A percentile compares a stretch with the other conserved stretches of the same genome.
Evolutionary conservation across 441 rosid genomes (phyloP).

Genomic region (Arabidopsis lyrata): DNA sequence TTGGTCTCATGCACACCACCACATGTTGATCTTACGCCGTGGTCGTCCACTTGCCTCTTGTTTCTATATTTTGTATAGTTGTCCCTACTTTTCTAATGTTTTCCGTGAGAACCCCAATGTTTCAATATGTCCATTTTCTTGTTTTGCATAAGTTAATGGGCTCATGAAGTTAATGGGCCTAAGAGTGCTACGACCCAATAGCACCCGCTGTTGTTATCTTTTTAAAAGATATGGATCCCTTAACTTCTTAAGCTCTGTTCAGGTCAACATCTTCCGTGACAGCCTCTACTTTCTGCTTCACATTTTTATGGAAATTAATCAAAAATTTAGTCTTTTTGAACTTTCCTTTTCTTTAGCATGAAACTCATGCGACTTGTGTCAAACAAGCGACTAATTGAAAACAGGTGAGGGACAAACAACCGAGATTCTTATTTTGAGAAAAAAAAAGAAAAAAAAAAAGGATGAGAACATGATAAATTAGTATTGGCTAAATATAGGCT

Average conservation of each 20-base stretch:
- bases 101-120: constrained; percentile 11
- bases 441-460: background rate
- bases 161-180: constrained; percentile 35
- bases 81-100: constrained; percentile 15
- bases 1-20: constrained; percentile 34
- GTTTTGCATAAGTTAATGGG: constrained; percentile 6
- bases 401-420: constrained; percentile 30
- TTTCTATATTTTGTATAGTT: background rate
- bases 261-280: background rate
- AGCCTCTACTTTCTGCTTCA: background rate
- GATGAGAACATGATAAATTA: background rate
- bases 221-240: too few species aligned
- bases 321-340: background rate
- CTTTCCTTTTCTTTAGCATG: background rate
- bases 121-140: background rate
- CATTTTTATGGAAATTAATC: background rate
- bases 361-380: background rate
- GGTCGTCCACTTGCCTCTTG: constrained; percentile 20
- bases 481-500: constrained; percentile 30
- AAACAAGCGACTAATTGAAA: background rate
- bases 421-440: constrained; percentile 12
- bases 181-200: background rate
- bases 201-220: background rate
- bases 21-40: constrained; percentile 29
- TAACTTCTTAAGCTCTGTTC: background rate